A percentile compares a stretch with the other conserved stretches of the same genome.
Conservation (phyloP, 78 protist species). For the Cavenderia fasciculata region DNA sequence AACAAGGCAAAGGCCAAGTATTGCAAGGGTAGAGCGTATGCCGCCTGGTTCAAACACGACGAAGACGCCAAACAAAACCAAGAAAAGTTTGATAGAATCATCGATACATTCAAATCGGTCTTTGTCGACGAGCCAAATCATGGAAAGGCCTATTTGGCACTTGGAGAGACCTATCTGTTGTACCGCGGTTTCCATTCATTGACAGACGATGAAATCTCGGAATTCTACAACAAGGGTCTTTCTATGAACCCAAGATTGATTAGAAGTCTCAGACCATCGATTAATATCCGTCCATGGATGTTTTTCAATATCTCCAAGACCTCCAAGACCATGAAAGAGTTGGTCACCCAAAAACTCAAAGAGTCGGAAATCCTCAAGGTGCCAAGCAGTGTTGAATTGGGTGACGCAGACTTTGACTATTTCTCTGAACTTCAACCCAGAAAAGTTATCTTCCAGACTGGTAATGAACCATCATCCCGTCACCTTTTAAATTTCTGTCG, state of each 20-base stretch:
- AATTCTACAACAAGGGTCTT: background rate
- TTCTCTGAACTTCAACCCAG: too few species aligned
- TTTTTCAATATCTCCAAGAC: too few species aligned
- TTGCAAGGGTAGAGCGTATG: background rate
- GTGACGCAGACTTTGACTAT: too few species aligned
- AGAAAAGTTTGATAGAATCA: background rate
- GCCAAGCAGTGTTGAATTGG: too few species aligned
- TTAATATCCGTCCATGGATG: background rate
- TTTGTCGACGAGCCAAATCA: conserved; percentile 1
- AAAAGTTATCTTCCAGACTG: too few species aligned
- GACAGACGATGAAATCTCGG: background rate
- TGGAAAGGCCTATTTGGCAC: background rate
- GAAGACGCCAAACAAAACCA: background rate
- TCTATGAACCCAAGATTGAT: background rate
- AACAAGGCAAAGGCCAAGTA: conserved; percentile 30
- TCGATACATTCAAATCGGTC: background rate
- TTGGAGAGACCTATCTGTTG: background rate
- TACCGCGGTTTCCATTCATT: background rate
- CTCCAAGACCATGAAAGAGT: too few species aligned
- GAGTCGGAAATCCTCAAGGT: too few species aligned
- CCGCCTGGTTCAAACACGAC: background rate
- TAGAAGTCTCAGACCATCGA: background rate
- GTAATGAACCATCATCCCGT: too few species aligned
- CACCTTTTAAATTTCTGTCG: too few species aligned
- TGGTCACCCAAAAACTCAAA: too few species aligned